Base-by-base conservation (phyloP, 495 filamentous ascomycete species). In the Neurospora sp. region DNA sequence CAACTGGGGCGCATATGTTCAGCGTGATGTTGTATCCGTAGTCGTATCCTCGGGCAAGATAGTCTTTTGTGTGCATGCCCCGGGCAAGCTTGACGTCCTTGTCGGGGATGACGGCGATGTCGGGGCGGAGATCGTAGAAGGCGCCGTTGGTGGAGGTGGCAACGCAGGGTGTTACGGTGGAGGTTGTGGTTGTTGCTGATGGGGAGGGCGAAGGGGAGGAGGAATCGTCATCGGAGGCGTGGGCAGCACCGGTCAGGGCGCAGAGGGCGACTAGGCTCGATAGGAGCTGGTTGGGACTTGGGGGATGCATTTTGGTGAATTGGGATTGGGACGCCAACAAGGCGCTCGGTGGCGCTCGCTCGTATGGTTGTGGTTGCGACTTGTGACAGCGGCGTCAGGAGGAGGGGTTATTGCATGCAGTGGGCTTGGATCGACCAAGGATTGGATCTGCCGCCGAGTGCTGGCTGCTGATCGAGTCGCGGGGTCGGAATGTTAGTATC, bases 21-120 rank as follows among this genome's bases (percentile, higher is more conserved):
- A 99, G 78, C 1, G 94, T 98, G 79, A 99, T 98, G 82, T 98
- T 98, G 16, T 91, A 88, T 35, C 86, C 86, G 78, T 96, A 94
- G 79, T 97, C 94, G 76, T 91, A 92, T 35, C 96, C 96, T 73
- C 86, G 89, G 10, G 92, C 92, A 65, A 89, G 84, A 90, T 94
- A 98, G 85, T 94, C 94, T 46, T 89, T 83, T n/a, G 85, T 84
- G 8, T 73, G 82, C 3, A 14, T 65, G 7, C 53, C 53, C 14
- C 53, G 53, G 27, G 14, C 22, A 16, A 65, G 53, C 53, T 65
- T 65, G 48, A 75, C 83, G 69, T 73, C 89, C 84, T 75, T 88
- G 82, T 78, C 91, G 41, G 83, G 75, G 71, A 77, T 73, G 10
- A 88, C 84, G 20, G 89, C 85, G 18, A 87, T 88, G 73, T 98